Conservation (phyloP, 106 monocot genomes). For the Posidonia australis region DNA sequence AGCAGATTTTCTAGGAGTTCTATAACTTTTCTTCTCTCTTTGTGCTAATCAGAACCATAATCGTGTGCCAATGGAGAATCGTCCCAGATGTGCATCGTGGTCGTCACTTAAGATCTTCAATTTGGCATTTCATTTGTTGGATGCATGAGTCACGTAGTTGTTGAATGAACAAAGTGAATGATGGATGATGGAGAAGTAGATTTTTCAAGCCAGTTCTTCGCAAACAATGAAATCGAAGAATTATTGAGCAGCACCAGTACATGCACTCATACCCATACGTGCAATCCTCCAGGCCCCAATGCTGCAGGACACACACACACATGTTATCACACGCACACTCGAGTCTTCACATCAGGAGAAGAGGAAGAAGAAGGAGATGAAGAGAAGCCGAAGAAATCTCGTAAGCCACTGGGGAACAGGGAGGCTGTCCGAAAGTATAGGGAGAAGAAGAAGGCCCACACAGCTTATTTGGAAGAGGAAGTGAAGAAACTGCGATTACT, state of each 20-base stretch:
- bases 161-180: neutral
- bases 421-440: constrained; percentile 86
- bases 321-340: constrained; percentile 73
- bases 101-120: too few relatives aligned
- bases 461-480: constrained; percentile 72
- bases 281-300: constrained; percentile 56
- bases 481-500: constrained; percentile 41
- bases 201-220: neutral
- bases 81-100: too few relatives aligned
- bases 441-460: constrained; percentile 89
- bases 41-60: too few relatives aligned
- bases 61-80: too few relatives aligned
- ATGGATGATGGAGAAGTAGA: constrained; percentile 11
- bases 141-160: neutral
- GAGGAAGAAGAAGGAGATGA: constrained; percentile 3
- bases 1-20: too few relatives aligned
- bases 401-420: constrained; percentile 57
- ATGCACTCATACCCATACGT: constrained; percentile 82
- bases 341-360: constrained; percentile 24
- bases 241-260: constrained; percentile 36
- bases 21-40: too few relatives aligned
- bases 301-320: constrained; percentile 53
- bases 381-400: constrained; percentile 20
- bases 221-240: constrained; percentile 35
- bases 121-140: neutral